Evolutionary conservation across 2,329 filamentous ascomycete genomes (phyloP).

Genomic region (Hymenoscyphus linearis): DNA sequence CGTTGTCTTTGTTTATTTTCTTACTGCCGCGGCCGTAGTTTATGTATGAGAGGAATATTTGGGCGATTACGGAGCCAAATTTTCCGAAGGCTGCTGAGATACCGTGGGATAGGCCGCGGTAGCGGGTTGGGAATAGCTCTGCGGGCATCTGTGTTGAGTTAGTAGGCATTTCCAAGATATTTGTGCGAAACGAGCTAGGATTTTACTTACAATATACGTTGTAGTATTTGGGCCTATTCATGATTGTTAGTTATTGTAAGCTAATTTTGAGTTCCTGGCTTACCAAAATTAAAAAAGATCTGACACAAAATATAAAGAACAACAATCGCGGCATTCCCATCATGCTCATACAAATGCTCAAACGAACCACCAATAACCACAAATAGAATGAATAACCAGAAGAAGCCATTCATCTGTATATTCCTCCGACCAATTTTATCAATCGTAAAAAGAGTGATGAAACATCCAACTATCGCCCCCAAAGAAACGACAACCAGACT

Average conservation of each 20-base stretch:
- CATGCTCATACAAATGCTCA: slow-evolving; percentile 14
- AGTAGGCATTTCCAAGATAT: not conserved
- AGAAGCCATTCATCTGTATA: slow-evolving; percentile 23
- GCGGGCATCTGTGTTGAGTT: slow-evolving; percentile 49
- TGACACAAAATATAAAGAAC: slow-evolving; percentile 21
- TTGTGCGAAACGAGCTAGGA: not conserved
- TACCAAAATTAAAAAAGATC: slow-evolving; percentile 24
- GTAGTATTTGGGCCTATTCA: slow-evolving; percentile 54
- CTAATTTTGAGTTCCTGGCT: not conserved
- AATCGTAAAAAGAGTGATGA: slow-evolving; percentile 19
- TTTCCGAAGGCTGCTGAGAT: slow-evolving; percentile 63
- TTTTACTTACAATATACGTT: slow-evolving; percentile 37
- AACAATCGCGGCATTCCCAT: slow-evolving; percentile 11
- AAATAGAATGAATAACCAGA: slow-evolving; percentile 24
- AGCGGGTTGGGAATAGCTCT: slow-evolving; percentile 60
- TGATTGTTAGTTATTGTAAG: not conserved
- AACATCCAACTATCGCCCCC: slow-evolving; percentile 15
- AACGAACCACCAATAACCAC: slow-evolving; percentile 21
- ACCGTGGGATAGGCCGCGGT: slow-evolving; percentile 58
- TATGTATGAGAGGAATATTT: slow-evolving; percentile 17
- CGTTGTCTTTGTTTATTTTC: slow-evolving; percentile 4
- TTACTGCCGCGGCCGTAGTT: slow-evolving; percentile 15
- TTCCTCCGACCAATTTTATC: slow-evolving; percentile 19
- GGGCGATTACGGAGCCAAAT: slow-evolving; percentile 58
- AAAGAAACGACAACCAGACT: slow-evolving; percentile 20